phyloP scores from a whole-genome alignment of 805 yeast genomes.

The Debaryomyces castellii region DNA sequence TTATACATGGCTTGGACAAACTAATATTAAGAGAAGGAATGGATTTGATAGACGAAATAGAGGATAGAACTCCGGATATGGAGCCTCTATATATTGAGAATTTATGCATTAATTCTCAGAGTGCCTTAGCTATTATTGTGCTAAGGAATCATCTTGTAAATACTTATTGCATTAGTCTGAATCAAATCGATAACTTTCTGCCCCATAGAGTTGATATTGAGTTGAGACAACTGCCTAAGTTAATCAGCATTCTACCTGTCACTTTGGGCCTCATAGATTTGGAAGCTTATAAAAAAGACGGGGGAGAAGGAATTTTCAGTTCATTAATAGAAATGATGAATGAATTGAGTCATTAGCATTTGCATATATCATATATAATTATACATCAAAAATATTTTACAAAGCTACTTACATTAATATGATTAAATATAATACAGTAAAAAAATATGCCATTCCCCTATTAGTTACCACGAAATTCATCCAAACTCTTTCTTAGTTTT shows the following conservation, averaged over 20 bases:
- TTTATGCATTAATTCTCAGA: constrained; percentile 9
- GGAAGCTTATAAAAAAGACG: constrained; percentile 1
- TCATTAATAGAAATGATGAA: constrained; percentile 9
- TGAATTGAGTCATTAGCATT: constrained; percentile 9
- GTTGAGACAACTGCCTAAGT: constrained; percentile 27
- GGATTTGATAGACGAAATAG: constrained; percentile 25
- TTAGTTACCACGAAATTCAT: too few species aligned
- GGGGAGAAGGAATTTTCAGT: constrained; percentile 4
- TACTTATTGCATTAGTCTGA: constrained; percentile 20
- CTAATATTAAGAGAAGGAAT: constrained; percentile 42
- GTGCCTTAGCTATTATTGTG: constrained; percentile 10
- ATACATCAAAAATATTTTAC: neutral
- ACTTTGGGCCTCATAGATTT: constrained; percentile 4
- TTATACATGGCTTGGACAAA: constrained; percentile 46
- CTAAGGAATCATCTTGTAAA: constrained; percentile 19
- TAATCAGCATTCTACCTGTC: constrained; percentile 8
- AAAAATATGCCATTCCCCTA: neutral
- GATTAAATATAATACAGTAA: neutral
- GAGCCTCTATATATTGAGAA: neutral
- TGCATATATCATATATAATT: neutral
- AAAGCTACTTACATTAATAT: neutral
- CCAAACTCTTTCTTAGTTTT: constrained; percentile 4
- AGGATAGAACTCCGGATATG: constrained; percentile 8
- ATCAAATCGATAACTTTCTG: constrained; percentile 23
- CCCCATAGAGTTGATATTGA: constrained; percentile 33